Evolutionary conservation across 148 eudicot genomes (phyloP), one percentile per base, ranked within the genome.

Genomic region (Drosera capensis): DNA sequence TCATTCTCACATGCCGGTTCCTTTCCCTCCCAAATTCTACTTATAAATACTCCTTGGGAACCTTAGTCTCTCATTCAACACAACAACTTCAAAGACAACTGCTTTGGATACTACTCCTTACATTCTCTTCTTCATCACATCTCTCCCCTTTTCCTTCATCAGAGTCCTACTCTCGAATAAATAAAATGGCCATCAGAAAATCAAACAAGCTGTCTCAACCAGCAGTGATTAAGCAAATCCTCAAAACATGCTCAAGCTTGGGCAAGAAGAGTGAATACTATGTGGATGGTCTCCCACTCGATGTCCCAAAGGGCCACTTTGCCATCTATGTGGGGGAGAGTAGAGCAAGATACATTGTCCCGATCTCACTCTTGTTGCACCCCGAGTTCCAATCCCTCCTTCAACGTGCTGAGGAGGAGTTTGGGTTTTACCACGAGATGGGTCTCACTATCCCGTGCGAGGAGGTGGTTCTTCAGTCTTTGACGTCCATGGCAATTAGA

Each of bases 351-450:
- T 64, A 57, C 26, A 57, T 64, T 2, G 18, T 64, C 9, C 68
- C 68, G 11, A 57, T 64, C 22, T 46, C 44, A 0, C 46, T 40
- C 39, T 30, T 64, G 44, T 57, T 29, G 20, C 58, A 57, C 17
- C 68, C 68, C 18, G 29, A 51, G 14, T 64, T 64, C 19, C 68
- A 47, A 24, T 57, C 52, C 7, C 23, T 64, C 39, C 26, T 64
- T 25, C 63, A 52, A 45, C 46, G 43, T 53, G 61, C 61, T 19
- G 67, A 49, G 36, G 61, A 63, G 38, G 67, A 63, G 45, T 63
- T 55, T 28, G 70, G 71, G 12, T 67, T 55, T 19, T 39, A 60
- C n/a, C 66, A 67, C 46, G 66, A 65, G 1, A 67, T 60, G 66
- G 71, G 71, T 17, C 49, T 65, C 22, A 58, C 64, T 6, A 48